Evolutionary conservation across 108 stramenopile genomes (phyloP), one percentile per base, ranked within the genome.

Genomic region (Fragilariopsis cylindrus): DNA sequence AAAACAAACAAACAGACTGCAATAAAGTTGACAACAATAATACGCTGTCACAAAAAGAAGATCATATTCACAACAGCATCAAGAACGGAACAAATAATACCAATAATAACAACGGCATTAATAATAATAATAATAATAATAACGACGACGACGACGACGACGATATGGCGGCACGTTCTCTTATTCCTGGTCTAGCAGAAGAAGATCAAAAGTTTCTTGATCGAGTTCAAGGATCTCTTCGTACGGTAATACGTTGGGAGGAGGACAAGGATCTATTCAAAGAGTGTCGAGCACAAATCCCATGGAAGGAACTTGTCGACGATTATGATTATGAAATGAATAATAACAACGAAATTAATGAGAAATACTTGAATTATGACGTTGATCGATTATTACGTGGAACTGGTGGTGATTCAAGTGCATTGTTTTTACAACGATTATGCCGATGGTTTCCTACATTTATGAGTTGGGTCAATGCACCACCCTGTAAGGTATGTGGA

Each of bases 381-480:
- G 70, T 30, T 40, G 71, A 44, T 84, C 55, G 69, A 11, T 72
- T 53, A 30, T 53, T 21, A 69, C 73, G 75, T 45, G 70, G 9
- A 58, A 55, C 21, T 3, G 7, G 39, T 47, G 21, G 21, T 39
- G 42, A 66, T 57, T 49, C 58, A 21, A 83, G 89, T 71, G 85
- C 84, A 42, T 30, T 91, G 8, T 86, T 92, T 13, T 74, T 94
- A 50, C 90, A 94, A 60, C 86, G 90, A 30, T 68, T 94, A 4
- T 84, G 86, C 49, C 83, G 88, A 12, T 94, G 84, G 75, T 94
- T 94, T 56, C 53, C 48, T 42, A 75, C 84, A n/a, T 76, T 83
- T 56, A 94, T 94, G 93, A 88, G 80, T 0, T 94, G 93, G 93
- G 88, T 90, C 63, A 90, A 94, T 81, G 69, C 78, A 50, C 93